Base-by-base conservation (phyloP, 176 grass and related monocot species). In the Lolium multiflorum region DNA sequence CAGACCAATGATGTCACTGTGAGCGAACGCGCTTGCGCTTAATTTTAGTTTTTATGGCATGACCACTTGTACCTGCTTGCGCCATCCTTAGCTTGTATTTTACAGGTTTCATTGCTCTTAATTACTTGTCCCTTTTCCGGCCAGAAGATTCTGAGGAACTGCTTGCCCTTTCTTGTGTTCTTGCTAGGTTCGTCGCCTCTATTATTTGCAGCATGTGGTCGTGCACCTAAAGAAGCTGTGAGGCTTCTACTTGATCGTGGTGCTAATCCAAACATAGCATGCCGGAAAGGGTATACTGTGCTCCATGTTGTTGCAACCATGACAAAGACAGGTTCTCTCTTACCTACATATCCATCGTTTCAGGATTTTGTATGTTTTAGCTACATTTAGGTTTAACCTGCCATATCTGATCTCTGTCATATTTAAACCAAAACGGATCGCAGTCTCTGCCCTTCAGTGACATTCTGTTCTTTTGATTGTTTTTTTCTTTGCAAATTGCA, bases 261-360 rank as follows among this genome's bases (percentile, higher is more conserved):
- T 37, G 63, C 63, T 66, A 17, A 66, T 66, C 63, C 63, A 7
- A 66, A 66, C 26, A 66, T 66, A 37, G 14, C 28, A 66, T 66
- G 6, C 26, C 8, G 26, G 26, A 35, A 35, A 76, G 71, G 82
- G 18, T 35, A 37, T 38, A 63, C 44, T 38, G 21, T 59, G 24
- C 82, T 84, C 18, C 71, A 84, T 66, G 6, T 51, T 9, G 1
- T 66, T 17, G 82, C 82, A 51, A 49, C 26, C 20, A 20, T 50
- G 31, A 7, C 43, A 66, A 35, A 66, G 26, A 26, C 26, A 76
- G 71, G 82, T 84, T 84, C 43, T 76, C 7, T 84, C 2, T 80
- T 80, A 21, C 9, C 16, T 52, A 15, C 12, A 81, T 81, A 20
- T n/a, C 46, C 51, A 66, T 17, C 4, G 17, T 54, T 54, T 4